phyloP scores from a whole-genome alignment of 2,329 filamentous ascomycete genomes.

The Cytospora mali region DNA sequence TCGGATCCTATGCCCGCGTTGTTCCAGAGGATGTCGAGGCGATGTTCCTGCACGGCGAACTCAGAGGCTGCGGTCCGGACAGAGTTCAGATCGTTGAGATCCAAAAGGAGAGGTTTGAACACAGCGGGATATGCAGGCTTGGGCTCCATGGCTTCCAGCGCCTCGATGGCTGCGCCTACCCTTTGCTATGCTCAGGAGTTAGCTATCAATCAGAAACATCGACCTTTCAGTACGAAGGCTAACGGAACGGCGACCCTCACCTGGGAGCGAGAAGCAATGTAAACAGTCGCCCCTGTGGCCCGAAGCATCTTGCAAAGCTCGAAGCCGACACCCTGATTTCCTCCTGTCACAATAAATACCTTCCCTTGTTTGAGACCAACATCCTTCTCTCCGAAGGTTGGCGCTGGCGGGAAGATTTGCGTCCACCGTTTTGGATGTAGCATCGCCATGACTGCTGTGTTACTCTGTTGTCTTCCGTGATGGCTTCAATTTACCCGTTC shows the following conservation, averaged over 20 bases:
- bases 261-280: constrained; percentile 50
- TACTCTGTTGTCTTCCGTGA: too few species aligned
- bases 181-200: too few species aligned
- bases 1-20: constrained; percentile 43
- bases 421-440: too few species aligned
- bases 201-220: too few species aligned
- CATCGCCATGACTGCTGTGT: too few species aligned
- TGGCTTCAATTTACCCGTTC: too few species aligned
- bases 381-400: constrained; percentile 5
- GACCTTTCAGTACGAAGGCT: too few species aligned
- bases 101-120: too few species aligned
- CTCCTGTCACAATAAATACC: constrained; percentile 51
- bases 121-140: constrained; percentile 37
- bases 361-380: constrained; percentile 21
- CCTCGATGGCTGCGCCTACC: not conserved
- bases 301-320: constrained; percentile 55
- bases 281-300: constrained; percentile 52
- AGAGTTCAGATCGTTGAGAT: constrained; percentile 35
- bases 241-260: too few species aligned
- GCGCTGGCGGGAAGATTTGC: constrained; percentile 7
- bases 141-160: too few species aligned
- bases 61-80: constrained; percentile 32
- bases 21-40: constrained; percentile 44
- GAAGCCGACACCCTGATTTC: constrained; percentile 45
- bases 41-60: constrained; percentile 31